Conservation (phyloP, 140 eudicot species). For the Artemisia princeps region DNA sequence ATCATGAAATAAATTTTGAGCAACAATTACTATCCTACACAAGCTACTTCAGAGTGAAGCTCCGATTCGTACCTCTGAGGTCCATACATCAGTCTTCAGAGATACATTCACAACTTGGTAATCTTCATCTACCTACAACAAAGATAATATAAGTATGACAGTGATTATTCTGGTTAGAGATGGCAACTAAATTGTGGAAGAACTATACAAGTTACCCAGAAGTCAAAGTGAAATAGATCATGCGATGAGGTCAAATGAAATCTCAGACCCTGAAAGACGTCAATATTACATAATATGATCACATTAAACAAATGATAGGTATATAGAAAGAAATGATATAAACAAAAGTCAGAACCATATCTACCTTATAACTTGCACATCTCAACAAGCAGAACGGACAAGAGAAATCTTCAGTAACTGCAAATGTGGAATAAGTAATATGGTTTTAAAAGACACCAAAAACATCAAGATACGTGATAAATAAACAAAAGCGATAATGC, state of each 20-base stretch:
- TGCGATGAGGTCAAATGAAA: constrained; percentile 69
- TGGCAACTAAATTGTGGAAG: constrained; percentile 12
- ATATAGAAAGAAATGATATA: constrained; percentile 3
- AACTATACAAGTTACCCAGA: constrained; percentile 42
- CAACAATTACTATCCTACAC: constrained; percentile 11
- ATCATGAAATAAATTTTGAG: neutral
- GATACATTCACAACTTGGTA: constrained; percentile 73
- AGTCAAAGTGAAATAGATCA: constrained; percentile 81
- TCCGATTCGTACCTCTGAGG: constrained; percentile 49
- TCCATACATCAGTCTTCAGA: constrained; percentile 50
- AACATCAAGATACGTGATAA: neutral
- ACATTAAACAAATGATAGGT: constrained; percentile 2
- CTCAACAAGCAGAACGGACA: constrained; percentile 92
- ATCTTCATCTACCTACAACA: constrained; percentile 63
- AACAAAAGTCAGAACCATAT: constrained; percentile 12
- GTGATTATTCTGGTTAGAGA: neutral
- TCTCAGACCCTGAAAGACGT: constrained; percentile 57
- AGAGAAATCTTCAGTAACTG: constrained; percentile 86
- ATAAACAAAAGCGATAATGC: neutral
- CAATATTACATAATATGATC: constrained; percentile 4
- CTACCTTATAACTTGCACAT: constrained; percentile 75
- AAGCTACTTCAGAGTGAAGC: constrained; percentile 12
- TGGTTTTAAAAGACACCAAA: constrained; percentile 16
- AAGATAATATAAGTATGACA: constrained; percentile 1
- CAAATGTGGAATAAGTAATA: constrained; percentile 25